Evolutionary conservation across 176 grass and related monocot genomes (phyloP).

Genomic region (Tillandsia fasciculata): DNA sequence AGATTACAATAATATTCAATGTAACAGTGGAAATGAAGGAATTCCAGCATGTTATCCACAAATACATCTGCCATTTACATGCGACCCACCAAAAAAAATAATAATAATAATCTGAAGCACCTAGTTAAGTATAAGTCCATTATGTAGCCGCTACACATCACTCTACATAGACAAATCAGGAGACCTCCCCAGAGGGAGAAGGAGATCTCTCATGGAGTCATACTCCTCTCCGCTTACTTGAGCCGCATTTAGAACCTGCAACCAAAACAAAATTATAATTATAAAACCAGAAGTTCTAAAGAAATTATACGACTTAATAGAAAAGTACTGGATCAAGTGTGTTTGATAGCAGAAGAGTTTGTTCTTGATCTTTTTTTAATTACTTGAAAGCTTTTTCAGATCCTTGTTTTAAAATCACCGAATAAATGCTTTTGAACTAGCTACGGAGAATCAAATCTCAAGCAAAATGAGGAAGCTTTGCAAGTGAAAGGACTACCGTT

Average conservation of each 20-base stretch:
- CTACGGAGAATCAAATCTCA: too few relatives aligned
- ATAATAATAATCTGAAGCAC: too few relatives aligned
- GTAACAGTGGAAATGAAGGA: background rate
- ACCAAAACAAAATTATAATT: background rate
- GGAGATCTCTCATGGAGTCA: constrained; percentile 37
- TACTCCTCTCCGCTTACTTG: constrained; percentile 55
- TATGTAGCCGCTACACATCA: background rate
- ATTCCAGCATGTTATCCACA: too few relatives aligned
- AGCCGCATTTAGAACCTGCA: constrained; percentile 50
- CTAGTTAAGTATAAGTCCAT: background rate
- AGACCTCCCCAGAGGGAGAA: constrained; percentile 54
- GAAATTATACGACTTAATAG: background rate
- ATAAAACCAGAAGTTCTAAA: background rate
- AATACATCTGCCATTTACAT: too few relatives aligned
- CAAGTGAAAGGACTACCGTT: too few relatives aligned
- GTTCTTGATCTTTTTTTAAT: too few relatives aligned
- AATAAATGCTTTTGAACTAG: too few relatives aligned
- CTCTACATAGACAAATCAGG: background rate
- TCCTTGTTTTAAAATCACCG: too few relatives aligned
- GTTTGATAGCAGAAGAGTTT: too few relatives aligned
- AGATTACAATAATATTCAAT: background rate
- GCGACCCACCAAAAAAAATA: too few relatives aligned
- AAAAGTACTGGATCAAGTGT: background rate
- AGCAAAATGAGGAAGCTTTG: too few relatives aligned
- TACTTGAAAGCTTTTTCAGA: too few relatives aligned